Evolutionary conservation across 192 early-diverging fungal genomes (phyloP), one percentile per base, ranked within the genome.

Genomic region (Lunasporangiospora selenospora): DNA sequence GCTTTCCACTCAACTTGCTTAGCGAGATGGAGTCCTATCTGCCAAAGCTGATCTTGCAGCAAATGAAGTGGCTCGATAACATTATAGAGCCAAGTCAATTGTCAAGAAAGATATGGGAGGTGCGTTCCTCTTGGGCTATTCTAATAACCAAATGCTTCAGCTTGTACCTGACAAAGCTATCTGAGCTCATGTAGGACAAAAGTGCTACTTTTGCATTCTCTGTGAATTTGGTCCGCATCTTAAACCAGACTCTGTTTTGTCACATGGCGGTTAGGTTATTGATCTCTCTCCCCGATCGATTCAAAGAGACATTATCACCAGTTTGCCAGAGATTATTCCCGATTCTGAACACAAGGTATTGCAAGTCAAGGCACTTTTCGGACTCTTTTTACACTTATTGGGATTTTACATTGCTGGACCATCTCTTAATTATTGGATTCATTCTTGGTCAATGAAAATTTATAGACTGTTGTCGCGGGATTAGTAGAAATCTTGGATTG

Each of bases 31-130:
- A 78, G 27, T 80, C 83, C 5, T 77, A 66, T 10, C 73, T 79
- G 7, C 81, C 84, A 18, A 80, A 85, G 16, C 65, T 88, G 38
- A 82, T 92, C 24, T 49, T 93, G 23, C 87, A 90, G 16, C 91
- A 93, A 60, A 50, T 93, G 46, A 80, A 87, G 55, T 92, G 89
- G 89, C 70, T 93, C 32, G 88, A 90, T 67, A 85, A 92, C 42
- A 80, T 92, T 24, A 79, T 86, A 0, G 80, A 90, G 36, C 86
- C 91, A 1, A 67, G 71, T 3, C 53, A 60, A 21, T 73, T 93
- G 42, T 77, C 86, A 6, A 69, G 82, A 16, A 89, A 87, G 56
- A 69, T 93, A 6, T 40, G 90, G 21, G 91, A 93, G 67, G 85
- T 84, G 71, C 1, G 26, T 13, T n/a, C n/a, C n/a, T n/a, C n/a